Conservation (phyloP, 2,329 filamentous ascomycete genomes). For the Fusarium sp. region DNA sequence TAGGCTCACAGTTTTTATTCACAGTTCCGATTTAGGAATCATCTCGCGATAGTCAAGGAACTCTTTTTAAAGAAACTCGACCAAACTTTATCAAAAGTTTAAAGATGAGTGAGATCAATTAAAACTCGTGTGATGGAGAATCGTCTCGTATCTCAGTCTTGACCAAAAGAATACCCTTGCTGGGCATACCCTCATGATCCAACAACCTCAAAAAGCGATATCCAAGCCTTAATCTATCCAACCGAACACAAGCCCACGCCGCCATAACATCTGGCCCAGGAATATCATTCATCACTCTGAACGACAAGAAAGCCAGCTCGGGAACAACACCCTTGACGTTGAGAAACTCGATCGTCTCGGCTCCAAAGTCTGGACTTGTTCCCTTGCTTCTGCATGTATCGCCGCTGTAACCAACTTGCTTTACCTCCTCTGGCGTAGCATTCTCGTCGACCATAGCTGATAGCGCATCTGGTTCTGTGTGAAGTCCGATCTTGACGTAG, state of each 20-base stretch:
- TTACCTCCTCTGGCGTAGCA: not conserved
- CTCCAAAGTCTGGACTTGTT: slow-evolving; percentile 1
- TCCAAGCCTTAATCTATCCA: slow-evolving; percentile 8
- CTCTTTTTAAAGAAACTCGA: no score
- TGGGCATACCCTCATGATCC: not conserved
- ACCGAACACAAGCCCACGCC: slow-evolving; percentile 11
- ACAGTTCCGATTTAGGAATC: no score
- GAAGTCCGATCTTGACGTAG: slow-evolving; percentile 3
- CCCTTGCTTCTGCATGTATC: slow-evolving; percentile 3
- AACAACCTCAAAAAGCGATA: slow-evolving; percentile 12
- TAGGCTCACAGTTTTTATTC: no score
- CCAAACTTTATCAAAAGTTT: no score
- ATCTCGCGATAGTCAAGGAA: no score
- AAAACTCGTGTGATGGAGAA: accelerated
- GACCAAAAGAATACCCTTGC: not conserved
- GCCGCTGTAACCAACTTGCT: slow-evolving; percentile 1
- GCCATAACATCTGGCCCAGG: slow-evolving; percentile 3
- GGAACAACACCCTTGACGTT: slow-evolving; percentile 5
- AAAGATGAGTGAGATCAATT: no score
- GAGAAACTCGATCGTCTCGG: slow-evolving; percentile 4
- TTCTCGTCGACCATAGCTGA: not conserved
- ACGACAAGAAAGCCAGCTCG: slow-evolving; percentile 4
- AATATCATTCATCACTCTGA: slow-evolving; percentile 13
- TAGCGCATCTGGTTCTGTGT: slow-evolving; percentile 7
- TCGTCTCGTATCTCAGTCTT: slow-evolving; percentile 4